Evolutionary conservation across 805 yeast species (phyloP), one percentile per base, ranked within the genome.

Genomic region (Candida michaelii): DNA sequence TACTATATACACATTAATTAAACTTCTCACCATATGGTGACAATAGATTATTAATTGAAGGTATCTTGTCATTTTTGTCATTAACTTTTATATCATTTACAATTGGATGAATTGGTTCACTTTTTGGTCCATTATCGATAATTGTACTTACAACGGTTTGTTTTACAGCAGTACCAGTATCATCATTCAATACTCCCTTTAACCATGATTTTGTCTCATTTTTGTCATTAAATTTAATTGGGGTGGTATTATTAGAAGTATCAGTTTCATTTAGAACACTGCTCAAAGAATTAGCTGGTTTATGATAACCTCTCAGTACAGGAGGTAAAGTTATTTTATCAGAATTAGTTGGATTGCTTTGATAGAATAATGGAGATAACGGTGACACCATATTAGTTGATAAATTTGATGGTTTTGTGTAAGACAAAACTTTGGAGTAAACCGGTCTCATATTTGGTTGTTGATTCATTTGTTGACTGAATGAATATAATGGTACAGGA

Each of bases 301-400:
- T 27, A 29, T 43, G 47, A 24, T 30, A 37, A 13, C 36, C 25
- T 17, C 32, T 40, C 17, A 34, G 42, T 16, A 43, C 31, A 5
- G 49, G 47, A 9, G 51, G 48, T 7, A 44, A 37, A 19, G 43
- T 44, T 27, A 31, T 36, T 17, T 32, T 40, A 30, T 29, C 23
- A 10, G 3, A 7, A 27, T 24, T 7, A 40, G 51, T 46, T 16
- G 30, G 25, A 36, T 36, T 13, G n/a, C 34, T 31, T 30, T 65
- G 71, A 47, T 65, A 71, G 50, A 65, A 69, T 27, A 70, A 56
- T 14, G 74, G 74, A 18, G 65, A 59, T 27, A 70, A 55, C 11
- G 74, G 73, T 40, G 65, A 57, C 21, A 61, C 65, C 49, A 63
- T 49, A 41, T 58, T 57, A 19, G 69, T 65, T 3, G 63, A 54